Evolutionary conservation across 2,329 filamentous ascomycete genomes (phyloP).

Genomic region (Xylaria polymorpha): DNA sequence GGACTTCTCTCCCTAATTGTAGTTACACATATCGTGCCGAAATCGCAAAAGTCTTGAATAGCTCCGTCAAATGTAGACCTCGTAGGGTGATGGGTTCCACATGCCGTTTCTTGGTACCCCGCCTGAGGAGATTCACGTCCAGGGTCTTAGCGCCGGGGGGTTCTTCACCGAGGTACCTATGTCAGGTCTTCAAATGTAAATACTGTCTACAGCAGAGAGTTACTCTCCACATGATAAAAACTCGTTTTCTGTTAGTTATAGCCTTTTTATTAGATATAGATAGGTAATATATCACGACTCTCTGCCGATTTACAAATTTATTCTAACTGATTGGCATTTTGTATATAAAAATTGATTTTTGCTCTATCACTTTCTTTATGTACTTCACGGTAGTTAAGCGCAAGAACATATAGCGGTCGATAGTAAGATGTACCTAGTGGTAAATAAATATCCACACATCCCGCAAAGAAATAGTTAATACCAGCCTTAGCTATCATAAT

Average conservation of each 20-base stretch:
- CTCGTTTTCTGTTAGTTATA: too few relatives aligned
- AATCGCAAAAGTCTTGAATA: not conserved
- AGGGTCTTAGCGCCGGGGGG: conserved; percentile 16
- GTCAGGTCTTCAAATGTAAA: not conserved
- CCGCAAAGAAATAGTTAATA: not conserved
- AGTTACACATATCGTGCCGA: not conserved
- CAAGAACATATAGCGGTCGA: too few relatives aligned
- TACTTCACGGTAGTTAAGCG: not conserved
- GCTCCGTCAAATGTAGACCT: not conserved
- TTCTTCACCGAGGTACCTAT: conserved; percentile 9
- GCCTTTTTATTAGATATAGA: too few relatives aligned
- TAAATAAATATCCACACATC: too few relatives aligned
- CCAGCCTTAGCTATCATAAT: not conserved
- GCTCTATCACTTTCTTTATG: too few relatives aligned
- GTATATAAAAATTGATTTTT: not conserved
- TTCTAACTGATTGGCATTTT: not conserved
- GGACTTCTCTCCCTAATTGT: not conserved
- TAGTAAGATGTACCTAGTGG: not conserved
- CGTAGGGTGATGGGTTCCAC: conserved; percentile 1
- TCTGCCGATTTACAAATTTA: not conserved
- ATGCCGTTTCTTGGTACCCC: conserved; percentile 21
- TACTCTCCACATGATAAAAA: not conserved
- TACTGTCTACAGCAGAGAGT: not conserved
- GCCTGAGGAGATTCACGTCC: not conserved
- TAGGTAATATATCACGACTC: not conserved